Base-by-base conservation (phyloP, 2,329 filamentous ascomycete species). In the Trichoderma pleuroti region DNA sequence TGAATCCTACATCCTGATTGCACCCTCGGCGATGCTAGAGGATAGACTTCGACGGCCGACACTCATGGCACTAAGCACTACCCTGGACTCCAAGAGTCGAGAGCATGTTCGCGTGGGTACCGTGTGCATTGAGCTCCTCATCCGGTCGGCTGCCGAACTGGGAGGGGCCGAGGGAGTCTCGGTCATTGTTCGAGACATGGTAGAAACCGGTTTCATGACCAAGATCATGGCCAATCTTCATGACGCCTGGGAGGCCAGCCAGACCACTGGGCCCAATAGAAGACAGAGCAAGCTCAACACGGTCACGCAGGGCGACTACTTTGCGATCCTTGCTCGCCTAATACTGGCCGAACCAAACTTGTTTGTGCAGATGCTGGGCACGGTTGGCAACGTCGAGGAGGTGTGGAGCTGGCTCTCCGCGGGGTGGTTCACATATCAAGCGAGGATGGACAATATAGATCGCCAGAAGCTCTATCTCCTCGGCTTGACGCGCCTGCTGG, bases 241-340 rank as follows among this genome's bases (percentile, higher is more conserved):
- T 76, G 87, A 90, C 66, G 87, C 90, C 3, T 90, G 89, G 86
- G 87, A 92, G 76, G 90, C 93, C 3, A 91, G 92, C 75, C 91
- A 97, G 78, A 93, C 92, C 0, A 92, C 92, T 0, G 95, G 96
- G 0, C 94, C 95, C 0, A 92, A 93, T 76, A 87, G 87, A 30
- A 92, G 87, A 74, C 85, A 88, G 24, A 87, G 90, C 52, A 87
- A 88, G 34, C 87, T 98, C 39, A 91, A 91, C 75, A 89, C 90
- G 14, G 86, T 94, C 12, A 90, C 92, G 1, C 90, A 97, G 77
- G 92, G 92, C 0, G 93, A 97, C 77, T 97, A 97, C 79, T 92
- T 97, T 77, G 88, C 89, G 5, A 89, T 98, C 2, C 85, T 99
- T 2, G 91, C 93, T 2, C 91, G 94, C 1, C 86, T 98, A 18